phyloP scores from a whole-genome alignment of 2,329 filamentous ascomycete genomes.

The Beauveria scarabaeidicola region DNA sequence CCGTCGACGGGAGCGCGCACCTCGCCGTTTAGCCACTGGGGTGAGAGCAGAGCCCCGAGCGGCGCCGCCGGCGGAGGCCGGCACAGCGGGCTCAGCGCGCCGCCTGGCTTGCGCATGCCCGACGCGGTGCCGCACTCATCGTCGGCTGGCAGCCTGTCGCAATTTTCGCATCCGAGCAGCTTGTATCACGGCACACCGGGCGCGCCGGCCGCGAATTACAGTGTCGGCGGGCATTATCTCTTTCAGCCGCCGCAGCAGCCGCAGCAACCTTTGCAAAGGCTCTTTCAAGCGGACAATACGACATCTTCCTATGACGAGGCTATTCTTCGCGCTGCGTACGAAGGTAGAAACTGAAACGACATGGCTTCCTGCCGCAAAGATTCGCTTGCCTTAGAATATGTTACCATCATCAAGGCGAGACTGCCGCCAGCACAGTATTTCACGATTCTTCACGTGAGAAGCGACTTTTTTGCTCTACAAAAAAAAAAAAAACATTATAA shows the following conservation, averaged over 20 bases:
- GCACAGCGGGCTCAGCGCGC: constrained; percentile 15
- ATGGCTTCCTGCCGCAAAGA: too few species aligned
- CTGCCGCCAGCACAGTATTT: neutral
- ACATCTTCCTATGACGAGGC: constrained; percentile 28
- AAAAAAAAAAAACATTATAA: neutral
- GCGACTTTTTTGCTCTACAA: constrained; percentile 4
- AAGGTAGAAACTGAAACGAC: constrained; percentile 18
- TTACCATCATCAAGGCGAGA: neutral
- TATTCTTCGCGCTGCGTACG: constrained; percentile 26
- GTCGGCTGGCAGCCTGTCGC: constrained; percentile 17
- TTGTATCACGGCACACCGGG: constrained; percentile 40
- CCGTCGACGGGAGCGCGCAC: constrained; percentile 17
- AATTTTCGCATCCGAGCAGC: constrained; percentile 43
- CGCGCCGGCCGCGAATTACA: neutral
- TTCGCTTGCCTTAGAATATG: neutral
- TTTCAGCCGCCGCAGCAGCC: constrained; percentile 1
- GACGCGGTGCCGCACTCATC: constrained; percentile 18
- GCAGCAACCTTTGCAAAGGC: constrained; percentile 15
- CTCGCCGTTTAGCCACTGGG: constrained; percentile 25
- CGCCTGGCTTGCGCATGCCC: constrained; percentile 15
- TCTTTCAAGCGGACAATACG: constrained; percentile 25
- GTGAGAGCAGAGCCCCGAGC: constrained; percentile 12
- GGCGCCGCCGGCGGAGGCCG: constrained; percentile 12
- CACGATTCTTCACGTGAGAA: neutral
- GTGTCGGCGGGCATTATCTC: neutral